Evolutionary conservation across 2,329 filamentous ascomycete genomes (phyloP), one percentile per base, ranked within the genome.

Genomic region (Phialophora chinensis): DNA sequence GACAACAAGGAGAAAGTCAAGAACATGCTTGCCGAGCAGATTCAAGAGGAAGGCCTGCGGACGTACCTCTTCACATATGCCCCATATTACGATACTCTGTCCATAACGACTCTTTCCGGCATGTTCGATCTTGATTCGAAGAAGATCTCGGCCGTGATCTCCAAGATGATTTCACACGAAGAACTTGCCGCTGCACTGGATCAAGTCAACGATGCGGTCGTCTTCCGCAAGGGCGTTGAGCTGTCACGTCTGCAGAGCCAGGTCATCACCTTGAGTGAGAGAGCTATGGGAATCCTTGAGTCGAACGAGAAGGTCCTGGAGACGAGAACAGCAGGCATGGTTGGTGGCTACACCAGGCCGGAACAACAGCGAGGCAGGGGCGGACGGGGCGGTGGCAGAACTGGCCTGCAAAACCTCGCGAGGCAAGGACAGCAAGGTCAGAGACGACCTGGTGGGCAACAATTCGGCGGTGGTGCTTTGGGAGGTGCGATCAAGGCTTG

Each of bases 11-110:
- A 94, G 64, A 91, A 93, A 79, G 96, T 98, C 85, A 98, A 98
- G 88, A 81, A 86, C 62, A 97, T 99, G 95, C 91, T 99, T 69
- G 92, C 93, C 63, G 93, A 92, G 79, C 95, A 99, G 85, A 97
- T 98, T 77, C 96, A 99, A 80, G 95, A 99, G 80, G 95, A 99
- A 84, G 95, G 96, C 74, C 89, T 99, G 62, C 89, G 95, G 74
- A 99, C 95, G 62, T 99, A 98, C 79, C 92, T 99, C 74, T 99
- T 99, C 87, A 99, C 95, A 63, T 99, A 99, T 81, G 95, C 96
- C 44, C 95, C 95, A 62, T 99, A 96, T 86, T 99, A 99, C 84
- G 95, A 99, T 82, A 98, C 95, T 25, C 88, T 99, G 67, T 90
- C 93, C 67, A 86, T 97, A 73, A 85, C 87, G 72, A 96, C 93